These are phyloP conservation scores for Podosphaera aphanis DNA, from an alignment of 2,329 filamentous ascomycete species.

Conservation along the genomic window DNA sequence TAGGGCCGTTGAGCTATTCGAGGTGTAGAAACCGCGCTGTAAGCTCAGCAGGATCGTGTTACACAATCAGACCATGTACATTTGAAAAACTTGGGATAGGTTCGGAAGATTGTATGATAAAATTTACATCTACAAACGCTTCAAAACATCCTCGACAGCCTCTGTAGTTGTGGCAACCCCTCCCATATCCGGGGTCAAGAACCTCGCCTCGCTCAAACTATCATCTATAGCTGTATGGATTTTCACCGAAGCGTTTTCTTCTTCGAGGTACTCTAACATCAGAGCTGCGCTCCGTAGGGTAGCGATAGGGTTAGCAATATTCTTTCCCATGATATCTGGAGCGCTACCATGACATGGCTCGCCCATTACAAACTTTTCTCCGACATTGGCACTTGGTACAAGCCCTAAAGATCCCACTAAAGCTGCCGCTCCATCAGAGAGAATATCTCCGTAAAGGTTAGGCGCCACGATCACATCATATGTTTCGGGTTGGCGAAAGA, in stretches of 20 bases:
- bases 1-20: too few species aligned
- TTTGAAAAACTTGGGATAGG: background rate
- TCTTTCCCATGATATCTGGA: constrained; percentile 80
- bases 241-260: constrained; percentile 63
- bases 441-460: constrained; percentile 91
- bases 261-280: constrained; percentile 88
- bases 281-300: constrained; percentile 75
- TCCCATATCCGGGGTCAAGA: constrained; percentile 74
- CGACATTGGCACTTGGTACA: constrained; percentile 86
- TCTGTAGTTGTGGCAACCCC: constrained; percentile 68
- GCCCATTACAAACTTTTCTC: constrained; percentile 81
- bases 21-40: too few species aligned
- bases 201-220: constrained; percentile 60
- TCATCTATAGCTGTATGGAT: constrained; percentile 86
- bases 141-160: constrained; percentile 70
- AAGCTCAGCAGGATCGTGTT: background rate
- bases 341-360: constrained; percentile 95
- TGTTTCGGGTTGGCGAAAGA: constrained; percentile 81
- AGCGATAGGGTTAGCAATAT: constrained; percentile 89
- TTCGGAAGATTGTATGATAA: background rate
- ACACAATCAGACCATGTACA: background rate
- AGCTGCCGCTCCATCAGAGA: constrained; percentile 85
- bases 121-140: constrained; percentile 36
- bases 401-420: constrained; percentile 80
- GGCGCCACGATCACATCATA: constrained; percentile 98